Percentiles rank a stretch among this genome's conserved stretches.
phyloP scores from a whole-genome alignment of 2,329 filamentous ascomycete genomes.

The Penicillium brasilianum region DNA sequence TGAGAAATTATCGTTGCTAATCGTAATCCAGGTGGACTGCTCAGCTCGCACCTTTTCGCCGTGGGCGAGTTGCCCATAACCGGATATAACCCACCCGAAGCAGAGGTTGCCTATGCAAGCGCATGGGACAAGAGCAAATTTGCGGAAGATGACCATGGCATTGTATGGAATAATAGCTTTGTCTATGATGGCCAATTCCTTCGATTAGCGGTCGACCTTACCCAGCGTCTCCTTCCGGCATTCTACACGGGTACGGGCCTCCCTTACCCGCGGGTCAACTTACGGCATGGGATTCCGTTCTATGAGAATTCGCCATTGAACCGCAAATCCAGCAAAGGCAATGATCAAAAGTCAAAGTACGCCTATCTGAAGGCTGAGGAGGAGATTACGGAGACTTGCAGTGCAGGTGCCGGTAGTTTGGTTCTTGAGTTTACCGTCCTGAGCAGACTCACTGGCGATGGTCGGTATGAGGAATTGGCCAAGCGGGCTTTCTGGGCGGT shows the following conservation, averaged over 20 bases:
- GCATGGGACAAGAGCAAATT: slow-evolving; percentile 47
- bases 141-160: slow-evolving; percentile 43
- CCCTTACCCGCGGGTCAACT: slow-evolving; percentile 91
- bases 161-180: slow-evolving; percentile 77
- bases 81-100: slow-evolving; percentile 67
- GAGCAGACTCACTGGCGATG: slow-evolving; percentile 83
- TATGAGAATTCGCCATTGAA: slow-evolving; percentile 86
- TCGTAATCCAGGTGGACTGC: slow-evolving; percentile 67
- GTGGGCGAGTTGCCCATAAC: slow-evolving; percentile 85
- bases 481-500: slow-evolving; percentile 97
- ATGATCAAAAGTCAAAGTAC: slow-evolving; percentile 20
- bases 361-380: slow-evolving; percentile 33
- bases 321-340: slow-evolving; percentile 49
- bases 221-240: slow-evolving; percentile 81
- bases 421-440: slow-evolving; percentile 92
- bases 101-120: slow-evolving; percentile 45
- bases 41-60: slow-evolving; percentile 94
- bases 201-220: slow-evolving; percentile 85
- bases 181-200: slow-evolving; percentile 88
- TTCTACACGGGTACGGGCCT: slow-evolving; percentile 91
- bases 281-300: slow-evolving; percentile 88
- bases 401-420: slow-evolving; percentile 92
- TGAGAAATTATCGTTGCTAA: background rate
- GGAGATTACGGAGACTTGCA: slow-evolving; percentile 95
- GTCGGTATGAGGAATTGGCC: slow-evolving; percentile 84